Evolutionary conservation across 768 basidiomycete genomes (phyloP).

Genomic region (Tricholoma sp.): DNA sequence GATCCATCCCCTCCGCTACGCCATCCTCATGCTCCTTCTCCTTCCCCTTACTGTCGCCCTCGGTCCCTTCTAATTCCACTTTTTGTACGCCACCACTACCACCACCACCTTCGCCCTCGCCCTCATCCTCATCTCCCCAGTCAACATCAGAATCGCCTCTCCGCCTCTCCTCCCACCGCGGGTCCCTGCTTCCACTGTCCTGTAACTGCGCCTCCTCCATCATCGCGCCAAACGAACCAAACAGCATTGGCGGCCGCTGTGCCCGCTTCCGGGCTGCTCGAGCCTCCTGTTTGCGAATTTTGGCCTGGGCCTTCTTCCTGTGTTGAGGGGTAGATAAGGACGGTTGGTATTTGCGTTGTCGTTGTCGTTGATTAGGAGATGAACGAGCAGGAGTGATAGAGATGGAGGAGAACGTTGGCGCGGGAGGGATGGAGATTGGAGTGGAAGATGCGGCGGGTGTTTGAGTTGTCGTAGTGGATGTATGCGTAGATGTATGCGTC

Average conservation of each 20-base stretch:
- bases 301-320: constrained; percentile 18
- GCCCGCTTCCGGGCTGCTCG: constrained; percentile 18
- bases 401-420: constrained; percentile 22
- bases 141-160: constrained; percentile 24
- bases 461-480: constrained; percentile 1
- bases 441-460: background rate
- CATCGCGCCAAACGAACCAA: constrained; percentile 51
- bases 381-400: constrained; percentile 5
- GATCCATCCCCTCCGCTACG: constrained; percentile 54
- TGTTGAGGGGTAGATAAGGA: constrained; percentile 23
- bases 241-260: constrained; percentile 23
- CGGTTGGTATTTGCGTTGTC: constrained; percentile 19
- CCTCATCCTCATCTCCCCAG: constrained; percentile 69
- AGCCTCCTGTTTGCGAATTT: constrained; percentile 17
- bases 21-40: constrained; percentile 7
- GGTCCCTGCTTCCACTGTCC: constrained; percentile 27
- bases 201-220: constrained; percentile 48
- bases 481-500: background rate
- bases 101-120: constrained; percentile 33
- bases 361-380: background rate
- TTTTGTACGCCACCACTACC: constrained; percentile 22
- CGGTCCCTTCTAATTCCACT: background rate
- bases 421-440: background rate
- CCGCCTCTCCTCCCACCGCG: constrained; percentile 46
- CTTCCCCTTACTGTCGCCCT: background rate